Evolutionary conservation across 768 basidiomycete genomes (phyloP).

Genomic region (Trametes cubensis): DNA sequence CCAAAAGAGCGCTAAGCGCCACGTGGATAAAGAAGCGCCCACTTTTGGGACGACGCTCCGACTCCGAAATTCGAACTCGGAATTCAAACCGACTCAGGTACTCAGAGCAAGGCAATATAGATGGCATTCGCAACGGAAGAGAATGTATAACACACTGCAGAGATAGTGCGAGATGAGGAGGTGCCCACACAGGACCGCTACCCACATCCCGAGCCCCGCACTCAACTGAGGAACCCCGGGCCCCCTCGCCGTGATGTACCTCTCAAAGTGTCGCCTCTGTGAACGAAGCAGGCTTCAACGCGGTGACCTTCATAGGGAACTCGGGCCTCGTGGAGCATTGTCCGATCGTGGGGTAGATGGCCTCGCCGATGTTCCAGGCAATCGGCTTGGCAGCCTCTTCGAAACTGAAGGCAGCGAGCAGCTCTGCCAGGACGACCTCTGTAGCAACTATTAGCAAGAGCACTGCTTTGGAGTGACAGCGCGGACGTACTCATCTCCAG

Average conservation of each 20-base stretch:
- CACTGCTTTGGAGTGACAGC: too few relatives aligned
- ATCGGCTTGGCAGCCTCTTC: slow-evolving; percentile 10
- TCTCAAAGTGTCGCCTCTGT: too few relatives aligned
- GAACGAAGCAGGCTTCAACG: not conserved
- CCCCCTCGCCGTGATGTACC: too few relatives aligned
- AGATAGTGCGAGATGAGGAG: not conserved
- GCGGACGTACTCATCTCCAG: slow-evolving; percentile 45
- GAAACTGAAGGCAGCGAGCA: slow-evolving; percentile 20
- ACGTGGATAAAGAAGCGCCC: too few relatives aligned
- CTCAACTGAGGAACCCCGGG: too few relatives aligned
- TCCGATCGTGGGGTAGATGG: slow-evolving; percentile 7
- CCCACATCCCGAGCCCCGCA: too few relatives aligned
- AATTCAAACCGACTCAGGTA: too few relatives aligned
- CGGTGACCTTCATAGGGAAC: slow-evolving; percentile 11
- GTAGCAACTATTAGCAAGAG: not conserved
- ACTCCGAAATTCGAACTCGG: too few relatives aligned
- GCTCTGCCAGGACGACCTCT: slow-evolving; percentile 21
- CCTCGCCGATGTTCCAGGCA: slow-evolving; percentile 20
- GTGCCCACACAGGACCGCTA: not conserved
- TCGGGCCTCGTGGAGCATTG: not conserved
- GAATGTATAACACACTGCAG: not conserved
- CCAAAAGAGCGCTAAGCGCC: too few relatives aligned
- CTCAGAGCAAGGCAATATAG: too few relatives aligned
- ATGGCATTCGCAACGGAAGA: too few relatives aligned
- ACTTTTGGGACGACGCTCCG: too few relatives aligned